Evolutionary conservation across 306 rosid species (phyloP), one percentile per base, ranked within the genome.

Genomic region (Bauhinia variegata): DNA sequence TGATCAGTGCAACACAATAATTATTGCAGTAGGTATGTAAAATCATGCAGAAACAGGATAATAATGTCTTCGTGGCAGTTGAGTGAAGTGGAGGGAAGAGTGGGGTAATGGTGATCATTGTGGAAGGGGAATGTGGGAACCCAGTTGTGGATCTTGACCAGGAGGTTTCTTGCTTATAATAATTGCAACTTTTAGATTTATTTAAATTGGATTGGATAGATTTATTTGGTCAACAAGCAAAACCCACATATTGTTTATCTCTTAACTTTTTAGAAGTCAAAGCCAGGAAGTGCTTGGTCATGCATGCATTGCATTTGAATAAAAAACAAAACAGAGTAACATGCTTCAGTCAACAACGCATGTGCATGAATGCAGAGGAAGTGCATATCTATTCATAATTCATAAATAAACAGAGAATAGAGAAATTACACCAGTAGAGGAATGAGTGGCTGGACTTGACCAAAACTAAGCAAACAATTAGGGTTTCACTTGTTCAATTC

Each of bases 281-380:
- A 68, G 59, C 65, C 7, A 4, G 72, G 74, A 78, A 77, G 75
- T 74, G 80, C 75, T 72, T 82, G 83, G 81, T 78, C 84, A 70
- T 78, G n/a, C n/a, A n/a, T n/a, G 79, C 73, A 55, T 65, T 65
- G 82, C 78, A 73, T 81, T 74, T 69, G 73, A 52, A 41, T n/a
- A 68, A 49, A 38, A 70, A 39, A 30, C 41, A 16, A 74, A 73
- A 23, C 2, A 75, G 70, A 73, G 88, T 91, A 84, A 91, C 95
- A 86, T 88, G 97, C 83, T 63, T 72, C 68, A 67, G 86, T 80
- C 90, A 82, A 85, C 95, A 79, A 32, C 70, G 76, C 96, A 88
- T 84, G 93, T 88, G 93, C 84, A 43, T 53, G 75, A 69, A 79
- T 61, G 67, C 77, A 66, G 67, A 67, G 48, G n/a, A 62, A 30